Percentiles rank a stretch among this genome's conserved stretches.
phyloP scores from a whole-genome alignment of 805 yeast species.

The Kodamaea jinghongensis region DNA sequence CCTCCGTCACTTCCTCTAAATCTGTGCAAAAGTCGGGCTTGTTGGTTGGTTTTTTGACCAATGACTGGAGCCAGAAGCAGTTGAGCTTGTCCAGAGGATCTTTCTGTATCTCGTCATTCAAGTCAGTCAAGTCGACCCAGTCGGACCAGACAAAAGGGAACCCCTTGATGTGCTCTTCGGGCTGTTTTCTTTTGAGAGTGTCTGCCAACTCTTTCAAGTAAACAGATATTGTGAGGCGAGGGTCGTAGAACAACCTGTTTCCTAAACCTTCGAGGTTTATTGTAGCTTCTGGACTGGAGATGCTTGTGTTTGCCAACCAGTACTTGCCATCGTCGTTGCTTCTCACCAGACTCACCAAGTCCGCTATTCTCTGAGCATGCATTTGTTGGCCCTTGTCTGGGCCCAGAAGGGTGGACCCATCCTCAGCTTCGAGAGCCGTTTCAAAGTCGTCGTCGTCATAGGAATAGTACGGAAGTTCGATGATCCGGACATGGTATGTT shows the following conservation, averaged over 20 bases:
- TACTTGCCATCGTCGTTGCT: slow-evolving; percentile 12
- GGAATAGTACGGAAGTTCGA: slow-evolving; percentile 15
- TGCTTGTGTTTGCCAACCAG: slow-evolving; percentile 16
- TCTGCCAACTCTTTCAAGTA: slow-evolving; percentile 12
- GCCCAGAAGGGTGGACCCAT: too few species aligned
- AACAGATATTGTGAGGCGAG: slow-evolving; percentile 21
- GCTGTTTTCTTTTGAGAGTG: neutral
- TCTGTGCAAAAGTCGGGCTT: slow-evolving; percentile 15
- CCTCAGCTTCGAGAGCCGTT: too few species aligned
- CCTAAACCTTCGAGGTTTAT: slow-evolving; percentile 5
- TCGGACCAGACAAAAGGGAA: slow-evolving; percentile 28
- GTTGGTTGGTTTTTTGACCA: slow-evolving; percentile 16
- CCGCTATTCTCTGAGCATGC: slow-evolving; percentile 14
- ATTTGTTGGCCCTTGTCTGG: too few species aligned
- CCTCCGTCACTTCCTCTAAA: slow-evolving; percentile 11
- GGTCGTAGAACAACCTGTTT: slow-evolving; percentile 14
- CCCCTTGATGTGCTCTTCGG: slow-evolving; percentile 12
- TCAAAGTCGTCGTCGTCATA: slow-evolving; percentile 10
- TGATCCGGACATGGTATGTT: slow-evolving; percentile 16
- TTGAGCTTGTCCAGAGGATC: slow-evolving; percentile 1
- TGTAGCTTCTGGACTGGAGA: slow-evolving; percentile 6
- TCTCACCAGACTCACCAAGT: slow-evolving; percentile 4
- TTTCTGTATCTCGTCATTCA: slow-evolving; percentile 9
- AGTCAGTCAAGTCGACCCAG: slow-evolving; percentile 21
- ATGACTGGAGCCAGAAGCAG: slow-evolving; percentile 21